These are phyloP conservation scores for Heliamphora exappendiculata DNA, from an alignment of 148 eudicot genomes.

Conservation along the genomic window DNA sequence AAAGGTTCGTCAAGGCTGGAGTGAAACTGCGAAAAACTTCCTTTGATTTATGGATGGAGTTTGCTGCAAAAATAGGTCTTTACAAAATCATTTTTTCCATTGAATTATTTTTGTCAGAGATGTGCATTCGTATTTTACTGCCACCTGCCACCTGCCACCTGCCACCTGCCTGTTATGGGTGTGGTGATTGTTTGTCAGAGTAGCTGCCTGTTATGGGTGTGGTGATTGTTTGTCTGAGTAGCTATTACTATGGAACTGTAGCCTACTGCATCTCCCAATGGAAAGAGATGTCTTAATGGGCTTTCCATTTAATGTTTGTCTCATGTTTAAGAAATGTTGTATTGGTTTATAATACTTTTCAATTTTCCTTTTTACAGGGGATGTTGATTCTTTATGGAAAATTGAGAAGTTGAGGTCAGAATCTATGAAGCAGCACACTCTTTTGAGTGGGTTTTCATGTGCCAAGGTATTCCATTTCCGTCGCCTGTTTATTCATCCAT, in stretches of 20 bases:
- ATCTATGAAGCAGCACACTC: slow-evolving; percentile 47
- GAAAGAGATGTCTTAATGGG: background rate
- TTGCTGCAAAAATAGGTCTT: slow-evolving; percentile 72
- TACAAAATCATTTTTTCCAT: slow-evolving; percentile 1
- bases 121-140: background rate
- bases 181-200: background rate
- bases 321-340: background rate
- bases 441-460: slow-evolving; percentile 68
- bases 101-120: background rate
- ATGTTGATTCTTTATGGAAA: slow-evolving; percentile 67
- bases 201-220: slow-evolving; percentile 4
- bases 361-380: slow-evolving; percentile 43
- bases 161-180: background rate
- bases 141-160: background rate
- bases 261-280: background rate
- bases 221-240: background rate
- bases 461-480: slow-evolving; percentile 55
- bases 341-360: background rate
- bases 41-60: slow-evolving; percentile 76
- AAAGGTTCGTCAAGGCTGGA: slow-evolving; percentile 59
- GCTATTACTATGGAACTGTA: background rate
- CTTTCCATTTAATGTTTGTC: background rate
- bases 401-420: slow-evolving; percentile 81
- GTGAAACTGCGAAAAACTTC: slow-evolving; percentile 67
- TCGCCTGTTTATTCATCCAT: background rate